Evolutionary conservation across 768 basidiomycete genomes (phyloP).

Genomic region (Hericium rajendrae): DNA sequence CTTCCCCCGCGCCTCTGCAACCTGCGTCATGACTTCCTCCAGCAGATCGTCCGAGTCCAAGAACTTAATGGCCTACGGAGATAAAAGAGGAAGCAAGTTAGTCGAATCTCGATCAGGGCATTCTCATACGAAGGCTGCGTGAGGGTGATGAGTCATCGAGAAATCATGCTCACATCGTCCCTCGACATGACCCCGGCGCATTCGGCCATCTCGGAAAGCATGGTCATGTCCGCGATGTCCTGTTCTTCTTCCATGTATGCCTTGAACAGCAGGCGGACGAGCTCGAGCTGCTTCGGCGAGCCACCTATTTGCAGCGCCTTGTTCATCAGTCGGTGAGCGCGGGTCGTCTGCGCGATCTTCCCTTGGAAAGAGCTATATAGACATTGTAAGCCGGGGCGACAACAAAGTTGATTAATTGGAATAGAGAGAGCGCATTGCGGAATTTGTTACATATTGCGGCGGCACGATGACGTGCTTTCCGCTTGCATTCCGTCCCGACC

Average conservation of each 20-base stretch:
- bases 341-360: constrained; percentile 52
- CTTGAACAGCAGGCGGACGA: constrained; percentile 52
- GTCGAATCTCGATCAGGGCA: not conserved
- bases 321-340: constrained; percentile 61
- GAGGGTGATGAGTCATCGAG: not conserved
- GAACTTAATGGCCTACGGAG: constrained; percentile 48
- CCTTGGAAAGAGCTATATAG: constrained; percentile 45
- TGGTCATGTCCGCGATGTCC: constrained; percentile 50
- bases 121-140: not conserved
- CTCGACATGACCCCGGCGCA: constrained; percentile 46
- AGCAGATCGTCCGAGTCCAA: constrained; percentile 55
- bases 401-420: not conserved
- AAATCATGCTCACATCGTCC: constrained; percentile 39
- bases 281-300: constrained; percentile 44
- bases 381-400: not conserved
- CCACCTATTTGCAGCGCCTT: constrained; percentile 61
- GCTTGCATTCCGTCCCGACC: too few relatives aligned
- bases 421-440: not conserved
- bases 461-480: too few relatives aligned
- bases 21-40: constrained; percentile 54
- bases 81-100: not conserved
- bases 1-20: constrained; percentile 48
- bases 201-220: constrained; percentile 53
- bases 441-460: too few relatives aligned
- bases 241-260: constrained; percentile 55